Conservation (phyloP, 495 filamentous ascomycete genomes). For the Penicillium mononematosum region DNA sequence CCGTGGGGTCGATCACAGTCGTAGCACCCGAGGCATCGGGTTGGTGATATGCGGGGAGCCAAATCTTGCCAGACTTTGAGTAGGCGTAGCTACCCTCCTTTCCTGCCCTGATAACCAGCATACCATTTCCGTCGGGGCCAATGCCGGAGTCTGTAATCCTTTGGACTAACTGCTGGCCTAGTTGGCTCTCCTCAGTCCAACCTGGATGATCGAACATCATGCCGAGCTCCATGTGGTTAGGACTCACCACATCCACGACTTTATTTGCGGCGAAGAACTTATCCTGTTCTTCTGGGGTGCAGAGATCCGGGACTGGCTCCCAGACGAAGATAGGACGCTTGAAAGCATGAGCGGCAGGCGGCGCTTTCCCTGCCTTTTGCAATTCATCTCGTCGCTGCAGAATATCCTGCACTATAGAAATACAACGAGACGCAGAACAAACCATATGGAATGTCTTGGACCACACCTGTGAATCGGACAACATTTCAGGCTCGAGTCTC, state of each 20-base stretch:
- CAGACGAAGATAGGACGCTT: conserved; percentile 75
- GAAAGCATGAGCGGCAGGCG: conserved; percentile 23
- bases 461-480: conserved; percentile 58
- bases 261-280: conserved; percentile 67
- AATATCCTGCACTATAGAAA: conserved; percentile 65
- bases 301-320: conserved; percentile 92
- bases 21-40: conserved; percentile 30
- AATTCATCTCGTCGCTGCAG: conserved; percentile 46
- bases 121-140: conserved; percentile 43
- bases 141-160: conserved; percentile 57
- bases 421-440: conserved; percentile 76
- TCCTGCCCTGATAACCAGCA: conserved; percentile 55
- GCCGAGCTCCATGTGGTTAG: conserved; percentile 83
- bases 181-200: conserved; percentile 48
- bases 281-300: conserved; percentile 69
- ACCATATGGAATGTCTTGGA: conserved; percentile 85
- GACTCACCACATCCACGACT: conserved; percentile 81
- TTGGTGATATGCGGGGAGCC: conserved; percentile 60
- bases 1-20: conserved; percentile 84
- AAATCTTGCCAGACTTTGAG: conserved; percentile 33
- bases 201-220: conserved; percentile 68
- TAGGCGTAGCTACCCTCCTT: conserved; percentile 59
- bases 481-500: conserved; percentile 62
- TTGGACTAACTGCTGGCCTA: conserved; percentile 51
- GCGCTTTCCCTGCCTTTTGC: conserved; percentile 25